phyloP scores from a whole-genome alignment of 2,329 filamentous ascomycete species.

The Clarireedia paspali region DNA sequence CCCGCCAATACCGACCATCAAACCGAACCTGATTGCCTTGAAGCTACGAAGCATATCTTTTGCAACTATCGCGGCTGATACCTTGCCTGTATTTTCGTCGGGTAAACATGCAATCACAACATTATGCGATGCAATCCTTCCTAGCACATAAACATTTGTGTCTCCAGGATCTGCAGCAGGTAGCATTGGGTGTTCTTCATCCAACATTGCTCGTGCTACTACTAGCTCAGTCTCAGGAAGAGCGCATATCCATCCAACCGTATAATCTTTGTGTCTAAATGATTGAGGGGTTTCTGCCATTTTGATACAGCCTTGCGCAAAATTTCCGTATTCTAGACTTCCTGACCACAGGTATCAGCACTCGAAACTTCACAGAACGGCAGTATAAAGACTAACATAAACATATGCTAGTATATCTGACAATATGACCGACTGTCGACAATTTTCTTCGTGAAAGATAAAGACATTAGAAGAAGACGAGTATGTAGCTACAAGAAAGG shows the following conservation, averaged over 20 bases:
- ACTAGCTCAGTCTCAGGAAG: constrained; percentile 12
- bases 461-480: too few relatives aligned
- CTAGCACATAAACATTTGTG: constrained; percentile 16
- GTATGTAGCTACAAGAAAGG: too few relatives aligned
- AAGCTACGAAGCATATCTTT: constrained; percentile 24
- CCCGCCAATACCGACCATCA: constrained; percentile 38
- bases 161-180: constrained; percentile 1
- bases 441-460: too few relatives aligned
- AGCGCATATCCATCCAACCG: constrained; percentile 20
- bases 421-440: too few relatives aligned
- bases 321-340: not conserved
- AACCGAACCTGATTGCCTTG: constrained; percentile 29
- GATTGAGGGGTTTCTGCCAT: not conserved
- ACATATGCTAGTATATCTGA: too few relatives aligned
- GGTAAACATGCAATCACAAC: constrained; percentile 19
- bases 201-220: constrained; percentile 15
- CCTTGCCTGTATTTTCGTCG: constrained; percentile 22
- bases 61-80: constrained; percentile 29
- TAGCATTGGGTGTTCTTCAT: constrained; percentile 16
- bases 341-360: too few relatives aligned
- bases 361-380: too few relatives aligned
- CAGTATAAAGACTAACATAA: too few relatives aligned
- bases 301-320: not conserved
- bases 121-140: constrained; percentile 15
- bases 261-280: constrained; percentile 8